Percentiles rank a stretch among this genome's conserved stretches.
Evolutionary conservation across 352 stramenopile genomes (phyloP).

Genomic region (Globisporangium ultimum): DNA sequence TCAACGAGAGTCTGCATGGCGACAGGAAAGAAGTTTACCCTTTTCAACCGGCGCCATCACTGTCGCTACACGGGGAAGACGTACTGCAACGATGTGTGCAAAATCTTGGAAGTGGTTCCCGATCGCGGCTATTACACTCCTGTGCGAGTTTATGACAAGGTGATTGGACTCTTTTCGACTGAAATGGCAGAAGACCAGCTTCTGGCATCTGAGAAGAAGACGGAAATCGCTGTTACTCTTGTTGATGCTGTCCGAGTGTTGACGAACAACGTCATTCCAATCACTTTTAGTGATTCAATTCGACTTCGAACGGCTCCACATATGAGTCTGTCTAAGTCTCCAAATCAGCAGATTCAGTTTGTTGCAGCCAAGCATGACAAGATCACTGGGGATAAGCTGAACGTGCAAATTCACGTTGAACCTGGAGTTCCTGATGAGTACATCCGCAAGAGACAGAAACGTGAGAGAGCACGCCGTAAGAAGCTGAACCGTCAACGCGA

Average conservation of each 20-base stretch:
- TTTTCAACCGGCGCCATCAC: conserved; percentile 87
- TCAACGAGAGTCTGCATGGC: conserved; percentile 79
- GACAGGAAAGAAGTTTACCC: conserved; percentile 83
- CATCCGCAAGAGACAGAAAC: conserved; percentile 82
- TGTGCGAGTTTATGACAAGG: conserved; percentile 72
- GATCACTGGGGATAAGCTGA: conserved; percentile 43
- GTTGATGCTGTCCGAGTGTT: conserved; percentile 68
- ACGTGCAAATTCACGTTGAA: conserved; percentile 53
- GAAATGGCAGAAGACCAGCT: conserved; percentile 83
- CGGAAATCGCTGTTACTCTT: conserved; percentile 81
- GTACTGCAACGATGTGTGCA: conserved; percentile 83
- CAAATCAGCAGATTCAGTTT: conserved; percentile 67
- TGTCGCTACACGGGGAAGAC: conserved; percentile 86
- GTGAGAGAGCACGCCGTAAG: conserved; percentile 77
- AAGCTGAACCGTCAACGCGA: conserved; percentile 67
- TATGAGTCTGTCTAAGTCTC: conserved; percentile 47
- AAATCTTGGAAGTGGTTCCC: conserved; percentile 72
- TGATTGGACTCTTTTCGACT: conserved; percentile 79
- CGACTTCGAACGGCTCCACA: conserved; percentile 48
- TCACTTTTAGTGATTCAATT: conserved; percentile 70
- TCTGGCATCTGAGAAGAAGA: conserved; percentile 83
- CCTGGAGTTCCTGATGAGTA: conserved; percentile 78
- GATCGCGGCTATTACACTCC: conserved; percentile 80
- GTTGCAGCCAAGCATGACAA: conserved; percentile 31
- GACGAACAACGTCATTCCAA: conserved; percentile 49